Evolutionary conservation across 495 filamentous ascomycete species (phyloP), one percentile per base, ranked within the genome.

Genomic region (Annulohypoxylon maeteangense): DNA sequence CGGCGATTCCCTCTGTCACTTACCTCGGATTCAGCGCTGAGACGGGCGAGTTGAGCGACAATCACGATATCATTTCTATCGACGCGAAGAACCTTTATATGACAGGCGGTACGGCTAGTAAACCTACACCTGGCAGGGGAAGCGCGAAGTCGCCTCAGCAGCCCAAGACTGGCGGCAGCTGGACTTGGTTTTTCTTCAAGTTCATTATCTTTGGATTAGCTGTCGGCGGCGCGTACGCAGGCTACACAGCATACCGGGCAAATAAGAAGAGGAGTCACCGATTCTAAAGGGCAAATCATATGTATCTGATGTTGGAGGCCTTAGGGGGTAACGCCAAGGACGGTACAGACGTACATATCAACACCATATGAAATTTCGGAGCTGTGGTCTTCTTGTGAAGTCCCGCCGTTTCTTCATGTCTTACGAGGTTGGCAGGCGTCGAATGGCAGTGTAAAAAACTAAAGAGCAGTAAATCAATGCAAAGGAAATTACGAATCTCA

Each of bases 1-100:
- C 93, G 67, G 90, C 90, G 71, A 90, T 99, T 62, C 96, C 96
- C 44, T 88, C 91, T 18, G 92, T 98, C 34, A 89, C 93, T 20
- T 99, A 99, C 82, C 87, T 99, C 12, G 96, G 96, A 73, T 97
- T 99, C 82, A 92, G 88, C 62, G 94, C 94, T 44, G 94, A 98
- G 84, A 98, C 94, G 25, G 96, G 96, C 72, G 96, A 99, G 82
- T 86, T 99, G 71, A 92, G 88, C 78, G 96, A 99, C 80, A 97
- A 98, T 85, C 93, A 97, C 87, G 96, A 99, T 79, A 96, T 99
- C 79, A 90, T 98, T 79, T 90, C 87, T 60, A 87, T 99, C 78
- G 83, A 90, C 64, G 89, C 94, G 40, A 91, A 92, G 85, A 98
- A 98, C 78, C 85, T 98, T 27, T 98, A 99, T 81, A 86, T 85